Base-by-base conservation (phyloP, 164 flowering plant species). In the Taxillus chinensis region DNA sequence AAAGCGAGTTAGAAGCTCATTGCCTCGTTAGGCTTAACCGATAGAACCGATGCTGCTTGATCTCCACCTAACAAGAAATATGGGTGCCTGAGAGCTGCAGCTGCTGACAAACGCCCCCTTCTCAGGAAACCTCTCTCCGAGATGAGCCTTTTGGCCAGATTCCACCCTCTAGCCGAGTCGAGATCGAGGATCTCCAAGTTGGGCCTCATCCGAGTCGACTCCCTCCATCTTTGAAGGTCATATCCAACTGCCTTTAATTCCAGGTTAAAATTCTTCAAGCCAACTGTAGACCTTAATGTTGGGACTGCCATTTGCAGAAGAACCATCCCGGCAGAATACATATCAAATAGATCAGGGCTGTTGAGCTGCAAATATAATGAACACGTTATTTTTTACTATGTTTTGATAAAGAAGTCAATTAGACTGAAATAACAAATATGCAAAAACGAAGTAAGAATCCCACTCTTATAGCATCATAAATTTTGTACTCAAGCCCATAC, bases 281-380 rank as follows among this genome's bases (percentile, higher is more conserved):
- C 92, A 49, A 92, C 76, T 2, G 81, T 16, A 12, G 96, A 81
- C 71, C 99, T 84, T 65, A 93, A 74, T 57, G 71, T 64, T 63
- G 99, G 99, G 67, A 86, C 62, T 27, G 97, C 92, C 96, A 93
- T 90, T 81, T 90, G 99, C 73, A 93, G 8, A 42, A 90, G 86
- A n/a, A 82, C 87, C 41, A 90, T 82, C 40, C 96, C 97, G 54
- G 87, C 89, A 65, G 99, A 93, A 68, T 93, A 93, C 95, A 82
- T 89, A 61, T 93, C 99, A 67, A 93, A 93, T 17, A 93, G 85
- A 76, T 93, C 99, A 45, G 99, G 99, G 73, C 92, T 81, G 72
- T 93, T 93, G 46, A 93, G 81, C 99, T 93, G 92, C 80, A 79
- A 60, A 37, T 61, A 68, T 13, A 59, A 67, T 45, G 17, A 65